phyloP scores from a whole-genome alignment of 2,329 filamentous ascomycete species.

The Colletotrichum sp. region DNA sequence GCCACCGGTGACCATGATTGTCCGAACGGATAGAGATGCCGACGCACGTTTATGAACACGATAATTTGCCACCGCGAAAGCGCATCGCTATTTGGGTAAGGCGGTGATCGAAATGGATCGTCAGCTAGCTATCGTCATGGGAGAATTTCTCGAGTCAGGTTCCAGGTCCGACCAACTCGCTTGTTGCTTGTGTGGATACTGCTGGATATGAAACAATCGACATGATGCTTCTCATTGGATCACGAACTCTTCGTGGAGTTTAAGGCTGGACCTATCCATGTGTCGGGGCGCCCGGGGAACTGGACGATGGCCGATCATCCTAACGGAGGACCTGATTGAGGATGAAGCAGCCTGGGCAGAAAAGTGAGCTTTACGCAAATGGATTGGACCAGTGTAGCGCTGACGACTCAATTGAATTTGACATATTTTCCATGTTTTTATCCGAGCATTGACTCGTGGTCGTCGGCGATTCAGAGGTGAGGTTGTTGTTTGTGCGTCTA shows the following conservation, averaged over 20 bases:
- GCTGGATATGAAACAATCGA: background rate
- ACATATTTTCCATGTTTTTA: background rate
- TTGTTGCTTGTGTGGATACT: background rate
- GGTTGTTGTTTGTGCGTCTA: background rate
- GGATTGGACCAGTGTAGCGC: background rate
- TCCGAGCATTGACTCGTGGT: background rate
- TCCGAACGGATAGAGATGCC: background rate
- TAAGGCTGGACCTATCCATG: background rate
- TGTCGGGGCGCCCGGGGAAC: background rate
- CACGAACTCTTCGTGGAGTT: background rate
- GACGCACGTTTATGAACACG: background rate
- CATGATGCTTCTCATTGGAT: background rate
- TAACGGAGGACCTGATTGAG: background rate
- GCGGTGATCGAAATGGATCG: background rate
- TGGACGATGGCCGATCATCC: background rate
- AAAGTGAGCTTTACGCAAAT: background rate
- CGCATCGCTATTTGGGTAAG: background rate
- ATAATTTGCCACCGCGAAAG: background rate
- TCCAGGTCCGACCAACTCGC: background rate
- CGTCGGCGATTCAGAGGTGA: background rate
- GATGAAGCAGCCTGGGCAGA: background rate
- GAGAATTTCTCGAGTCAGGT: background rate
- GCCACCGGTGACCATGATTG: background rate
- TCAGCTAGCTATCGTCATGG: background rate
- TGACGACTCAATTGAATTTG: background rate